Evolutionary conservation across 1,284 basidiomycete species (phyloP), one percentile per base, ranked within the genome.

Genomic region (Puccinia polysora): DNA sequence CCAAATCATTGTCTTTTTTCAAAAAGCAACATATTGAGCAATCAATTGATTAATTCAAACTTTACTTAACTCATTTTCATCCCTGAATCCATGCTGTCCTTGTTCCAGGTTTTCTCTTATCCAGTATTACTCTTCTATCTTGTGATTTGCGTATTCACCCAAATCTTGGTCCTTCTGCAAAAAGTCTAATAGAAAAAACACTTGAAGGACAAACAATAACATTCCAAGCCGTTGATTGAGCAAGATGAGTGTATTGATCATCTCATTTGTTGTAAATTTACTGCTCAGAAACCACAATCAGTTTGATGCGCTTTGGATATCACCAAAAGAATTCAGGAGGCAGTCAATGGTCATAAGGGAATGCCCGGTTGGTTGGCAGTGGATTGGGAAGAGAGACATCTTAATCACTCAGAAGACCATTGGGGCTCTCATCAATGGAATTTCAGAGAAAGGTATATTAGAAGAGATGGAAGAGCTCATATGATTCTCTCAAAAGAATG

Each of bases 151-250:
- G n/a, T n/a, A n/a, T n/a, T n/a, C n/a, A n/a, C n/a, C n/a, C n/a
- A n/a, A n/a, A n/a, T n/a, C n/a, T n/a, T n/a, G n/a, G n/a, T n/a
- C n/a, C n/a, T n/a, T n/a, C n/a, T n/a, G n/a, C n/a, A n/a, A n/a
- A n/a, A n/a, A n/a, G n/a, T n/a, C n/a, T n/a, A n/a, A n/a, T 69
- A 55, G 65, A 34, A 53, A 55, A n/a, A 52, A 40, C 64, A 49
- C 15, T 2, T 40, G 4, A 34, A 53, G 25, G 64, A 65, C 14
- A 43, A 56, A 15, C 52, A 28, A 15, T 23, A 45, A 18, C 38
- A 63, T 25, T 18, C 38, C 4, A n/a, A 28, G 18, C 28, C 20
- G 20, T 43, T 49, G 30, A 45, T 34, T 32, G 25, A 58, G 3
- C 36, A 56, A 23, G 65, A 69, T 47, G 53, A 69, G 47, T 30